These are phyloP conservation scores for Salicornia ramosissima DNA, from an alignment of 148 eudicot species.

Conservation along the genomic window DNA sequence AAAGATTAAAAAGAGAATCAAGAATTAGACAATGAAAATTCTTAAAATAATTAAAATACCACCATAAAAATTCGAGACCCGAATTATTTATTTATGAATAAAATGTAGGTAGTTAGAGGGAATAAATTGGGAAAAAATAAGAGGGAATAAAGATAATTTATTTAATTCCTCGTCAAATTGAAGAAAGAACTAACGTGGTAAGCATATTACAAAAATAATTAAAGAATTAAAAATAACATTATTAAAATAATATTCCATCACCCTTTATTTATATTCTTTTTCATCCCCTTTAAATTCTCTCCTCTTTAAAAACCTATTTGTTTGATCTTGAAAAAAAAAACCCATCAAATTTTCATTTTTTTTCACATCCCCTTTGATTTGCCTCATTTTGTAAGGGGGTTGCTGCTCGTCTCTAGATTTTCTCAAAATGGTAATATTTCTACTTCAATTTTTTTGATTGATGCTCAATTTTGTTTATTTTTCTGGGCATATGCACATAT, in stretches of 20 bases:
- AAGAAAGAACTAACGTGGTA: slow-evolving; percentile 24
- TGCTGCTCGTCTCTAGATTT: slow-evolving; percentile 8
- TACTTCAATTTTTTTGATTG: not conserved
- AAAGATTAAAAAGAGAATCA: too few species aligned
- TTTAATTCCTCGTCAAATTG: not conserved
- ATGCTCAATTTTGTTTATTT: too few species aligned
- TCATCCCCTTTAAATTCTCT: slow-evolving; percentile 20
- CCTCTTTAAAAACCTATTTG: slow-evolving; percentile 12
- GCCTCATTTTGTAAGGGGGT: slow-evolving; percentile 9
- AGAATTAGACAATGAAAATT: too few species aligned
- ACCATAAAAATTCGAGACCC: too few species aligned
- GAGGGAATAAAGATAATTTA: not conserved
- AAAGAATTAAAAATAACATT: not conserved
- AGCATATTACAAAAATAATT: slow-evolving; percentile 4
- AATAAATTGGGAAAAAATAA: not conserved
- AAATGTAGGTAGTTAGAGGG: not conserved
- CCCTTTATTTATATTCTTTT: slow-evolving; percentile 3
- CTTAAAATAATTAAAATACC: too few species aligned
- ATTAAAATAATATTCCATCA: slow-evolving; percentile 6
- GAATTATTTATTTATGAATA: too few species aligned
- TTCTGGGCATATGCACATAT: too few species aligned
- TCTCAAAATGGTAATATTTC: slow-evolving; percentile 19
- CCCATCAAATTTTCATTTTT: not conserved
- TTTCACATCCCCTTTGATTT: not conserved
- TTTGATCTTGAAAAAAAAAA: not conserved